These are phyloP conservation scores for Chlorella variabilis DNA, from an alignment of 163 green algal species.

Conservation along the genomic window DNA sequence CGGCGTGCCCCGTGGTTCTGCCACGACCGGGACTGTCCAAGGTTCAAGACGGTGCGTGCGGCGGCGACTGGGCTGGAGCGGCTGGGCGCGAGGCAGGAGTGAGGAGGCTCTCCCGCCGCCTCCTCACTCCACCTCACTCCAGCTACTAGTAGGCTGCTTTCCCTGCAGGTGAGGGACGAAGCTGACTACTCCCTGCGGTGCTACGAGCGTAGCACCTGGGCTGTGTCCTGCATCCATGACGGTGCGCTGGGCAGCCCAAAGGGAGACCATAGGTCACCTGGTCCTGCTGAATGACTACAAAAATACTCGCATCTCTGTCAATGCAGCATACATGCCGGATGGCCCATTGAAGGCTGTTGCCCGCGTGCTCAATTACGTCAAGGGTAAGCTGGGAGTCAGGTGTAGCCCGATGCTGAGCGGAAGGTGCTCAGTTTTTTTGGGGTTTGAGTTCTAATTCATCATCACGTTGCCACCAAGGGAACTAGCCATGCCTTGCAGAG, in stretches of 20 bases:
- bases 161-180: slow-evolving; percentile 5
- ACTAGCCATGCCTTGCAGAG: neutral
- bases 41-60: slow-evolving; percentile 4
- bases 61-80: no score
- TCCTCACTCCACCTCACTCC: no score
- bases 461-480: no score
- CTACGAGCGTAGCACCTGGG: slow-evolving; percentile 25
- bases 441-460: no score
- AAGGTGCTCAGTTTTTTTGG: no score
- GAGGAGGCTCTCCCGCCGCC: no score
- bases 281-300: no score
- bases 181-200: slow-evolving; percentile 15
- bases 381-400: no score
- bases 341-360: neutral
- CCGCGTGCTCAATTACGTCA: slow-evolving; percentile 11
- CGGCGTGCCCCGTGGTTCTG: slow-evolving; percentile 11
- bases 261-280: no score
- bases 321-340: slow-evolving; percentile 20
- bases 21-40: slow-evolving; percentile 10
- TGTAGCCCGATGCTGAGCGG: no score
- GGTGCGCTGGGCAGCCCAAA: no score
- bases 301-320: neutral
- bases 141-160: neutral
- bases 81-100: no score
- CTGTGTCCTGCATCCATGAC: slow-evolving; percentile 5